These are phyloP conservation scores for Brassica carinata DNA, from an alignment of 345 rosid genomes.

Conservation along the genomic window DNA sequence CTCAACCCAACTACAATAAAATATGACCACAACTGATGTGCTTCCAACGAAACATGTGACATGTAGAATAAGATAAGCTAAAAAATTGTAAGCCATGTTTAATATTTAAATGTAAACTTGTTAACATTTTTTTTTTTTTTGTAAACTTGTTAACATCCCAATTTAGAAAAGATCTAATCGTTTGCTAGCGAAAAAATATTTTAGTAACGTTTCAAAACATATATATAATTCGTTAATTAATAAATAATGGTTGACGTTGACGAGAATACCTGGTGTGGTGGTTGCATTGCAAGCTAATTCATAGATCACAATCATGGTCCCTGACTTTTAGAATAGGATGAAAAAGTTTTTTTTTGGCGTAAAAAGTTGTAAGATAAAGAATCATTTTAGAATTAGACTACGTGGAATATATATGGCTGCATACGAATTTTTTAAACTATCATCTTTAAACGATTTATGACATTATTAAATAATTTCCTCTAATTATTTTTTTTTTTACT, in stretches of 20 bases:
- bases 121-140: not conserved
- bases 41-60: constrained; percentile 6
- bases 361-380: not conserved
- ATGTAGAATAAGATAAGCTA: not conserved
- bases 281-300: constrained; percentile 28
- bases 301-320: constrained; percentile 29
- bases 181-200: not conserved
- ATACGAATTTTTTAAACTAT: not conserved
- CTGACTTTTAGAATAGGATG: constrained; percentile 1
- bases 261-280: constrained; percentile 10
- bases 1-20: not conserved
- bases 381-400: not conserved
- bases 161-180: not conserved
- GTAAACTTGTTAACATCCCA: not conserved
- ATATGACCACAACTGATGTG: not conserved
- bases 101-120: not conserved
- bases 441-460: not conserved
- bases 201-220: not conserved
- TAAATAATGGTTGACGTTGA: not conserved
- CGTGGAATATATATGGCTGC: not conserved
- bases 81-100: not conserved
- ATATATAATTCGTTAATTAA: not conserved
- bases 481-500: too few relatives aligned
- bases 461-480: not conserved
- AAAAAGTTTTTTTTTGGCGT: not conserved